Evolutionary conservation across 768 basidiomycete genomes (phyloP).

Genomic region (Pisolithus marmoratus): DNA sequence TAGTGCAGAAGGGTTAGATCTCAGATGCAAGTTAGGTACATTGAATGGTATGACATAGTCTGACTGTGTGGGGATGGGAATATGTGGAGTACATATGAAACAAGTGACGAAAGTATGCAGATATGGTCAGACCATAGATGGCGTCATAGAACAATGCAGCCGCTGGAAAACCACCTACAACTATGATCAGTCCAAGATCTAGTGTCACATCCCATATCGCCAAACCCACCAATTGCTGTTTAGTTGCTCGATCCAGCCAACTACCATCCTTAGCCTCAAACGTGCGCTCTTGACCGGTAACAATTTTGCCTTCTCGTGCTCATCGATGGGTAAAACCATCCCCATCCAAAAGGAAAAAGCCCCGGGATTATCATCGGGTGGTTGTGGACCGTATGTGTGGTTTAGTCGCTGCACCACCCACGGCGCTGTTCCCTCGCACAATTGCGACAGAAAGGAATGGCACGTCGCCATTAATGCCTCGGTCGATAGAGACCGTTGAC

Average conservation of each 20-base stretch:
- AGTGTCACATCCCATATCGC: constrained; percentile 4
- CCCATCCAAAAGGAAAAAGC: constrained; percentile 90
- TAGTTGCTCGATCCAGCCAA: constrained; percentile 90
- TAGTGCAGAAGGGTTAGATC: neutral
- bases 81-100: constrained; percentile 11
- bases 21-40: constrained; percentile 5
- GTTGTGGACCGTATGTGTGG: constrained; percentile 73
- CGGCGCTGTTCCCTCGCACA: constrained; percentile 70
- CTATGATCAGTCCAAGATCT: constrained; percentile 13
- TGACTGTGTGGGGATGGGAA: constrained; percentile 2
- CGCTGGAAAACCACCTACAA: constrained; percentile 70
- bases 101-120: neutral
- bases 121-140: neutral
- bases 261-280: constrained; percentile 76
- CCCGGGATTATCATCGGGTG: constrained; percentile 50
- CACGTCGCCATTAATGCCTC: constrained; percentile 45
- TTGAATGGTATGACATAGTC: constrained; percentile 9
- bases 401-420: constrained; percentile 91
- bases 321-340: constrained; percentile 84
- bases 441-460: constrained; percentile 53
- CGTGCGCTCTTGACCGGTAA: constrained; percentile 75
- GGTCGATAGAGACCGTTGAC: constrained; percentile 14
- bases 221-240: constrained; percentile 46
- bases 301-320: constrained; percentile 82
- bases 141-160: constrained; percentile 50